Percentiles rank a stretch among this genome's conserved stretches.
phyloP scores from a whole-genome alignment of 768 basidiomycete species.

The Boletellus emodensis region DNA sequence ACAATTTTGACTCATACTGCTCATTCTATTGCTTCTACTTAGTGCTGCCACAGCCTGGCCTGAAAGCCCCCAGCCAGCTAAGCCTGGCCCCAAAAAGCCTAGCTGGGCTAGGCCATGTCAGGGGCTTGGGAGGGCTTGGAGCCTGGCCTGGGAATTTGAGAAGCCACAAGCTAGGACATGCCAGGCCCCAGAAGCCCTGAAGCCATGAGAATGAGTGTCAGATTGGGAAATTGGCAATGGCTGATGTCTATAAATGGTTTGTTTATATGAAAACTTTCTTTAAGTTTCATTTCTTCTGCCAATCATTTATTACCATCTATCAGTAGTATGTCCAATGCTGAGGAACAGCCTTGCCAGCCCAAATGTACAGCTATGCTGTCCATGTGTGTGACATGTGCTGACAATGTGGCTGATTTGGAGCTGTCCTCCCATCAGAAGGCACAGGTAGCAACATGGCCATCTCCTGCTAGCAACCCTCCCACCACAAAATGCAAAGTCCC shows the following conservation, averaged over 20 bases:
- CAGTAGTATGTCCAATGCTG: background rate
- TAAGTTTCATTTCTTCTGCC: no score
- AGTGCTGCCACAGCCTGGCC: background rate
- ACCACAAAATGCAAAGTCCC: no score
- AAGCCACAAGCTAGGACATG: conserved; percentile 33
- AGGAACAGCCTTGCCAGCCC: background rate
- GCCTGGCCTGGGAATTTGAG: conserved; percentile 42
- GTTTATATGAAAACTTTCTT: no score
- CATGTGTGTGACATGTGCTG: background rate
- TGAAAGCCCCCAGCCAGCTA: background rate
- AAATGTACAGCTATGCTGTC: background rate
- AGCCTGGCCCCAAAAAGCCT: no score
- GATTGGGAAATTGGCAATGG: no score
- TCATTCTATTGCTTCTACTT: no score
- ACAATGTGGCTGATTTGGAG: background rate
- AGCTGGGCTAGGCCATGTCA: conserved; percentile 9
- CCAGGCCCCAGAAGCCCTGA: background rate
- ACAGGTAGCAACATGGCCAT: background rate
- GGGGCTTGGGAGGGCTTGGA: conserved; percentile 20
- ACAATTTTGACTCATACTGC: no score
- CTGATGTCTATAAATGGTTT: no score
- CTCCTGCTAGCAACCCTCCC: no score
- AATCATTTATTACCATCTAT: no score
- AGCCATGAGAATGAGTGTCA: no score
- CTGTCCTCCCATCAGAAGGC: background rate